Base-by-base conservation (phyloP, 108 stramenopile species). In the Nitzschia sp. region DNA sequence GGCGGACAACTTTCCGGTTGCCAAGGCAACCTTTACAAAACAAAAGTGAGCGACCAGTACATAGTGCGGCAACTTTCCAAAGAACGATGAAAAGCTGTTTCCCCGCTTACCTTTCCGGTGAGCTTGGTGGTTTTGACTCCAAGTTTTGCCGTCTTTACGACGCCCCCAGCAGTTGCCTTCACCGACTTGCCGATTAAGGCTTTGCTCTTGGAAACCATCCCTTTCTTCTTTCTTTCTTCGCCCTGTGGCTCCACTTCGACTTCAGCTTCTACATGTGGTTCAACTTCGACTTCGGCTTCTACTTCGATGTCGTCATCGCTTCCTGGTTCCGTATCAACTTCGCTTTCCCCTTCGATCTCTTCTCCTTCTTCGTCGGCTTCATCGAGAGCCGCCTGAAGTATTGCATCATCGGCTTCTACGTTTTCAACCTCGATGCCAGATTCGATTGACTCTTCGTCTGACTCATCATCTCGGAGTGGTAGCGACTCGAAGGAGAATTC, bases 1-100 rank as follows among this genome's bases (percentile, higher is more conserved):
- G 18, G 75, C 62, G 11, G 80, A 64, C 15, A 80, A 62, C 68
- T 85, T 85, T 46, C 81, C 84, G 21, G 81, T 85, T 48, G 75
- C 68, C 2, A 78, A 76, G 9, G 84, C 77, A 30, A 67, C 68
- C 24, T 65, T 62, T 36, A 51, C 18, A 4, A 51, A 51, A 51
- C 17, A 51, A 8, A 42, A 13, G 13, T 42, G 38, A 42, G 13
- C 6, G 13, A 42, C 38, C 6, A 42, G 13, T 42, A 42, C 9
- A 42, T 42, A 9, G 38, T 6, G 13, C 38, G 6, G 6, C 9
- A 13, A 13, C 38, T 42, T 42, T 42, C 38, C n/a, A n/a, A n/a
- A n/a, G n/a, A n/a, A n/a, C n/a, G n/a, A n/a, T n/a, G n/a, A n/a
- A n/a, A n/a, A n/a, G n/a, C 38, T 42, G 8, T 8, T 15, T 15